Evolutionary conservation across 225 moss, liverwort and hornwort genomes (phyloP), one percentile per base, ranked within the genome.

Genomic region (Thuidium tamariscinum): DNA sequence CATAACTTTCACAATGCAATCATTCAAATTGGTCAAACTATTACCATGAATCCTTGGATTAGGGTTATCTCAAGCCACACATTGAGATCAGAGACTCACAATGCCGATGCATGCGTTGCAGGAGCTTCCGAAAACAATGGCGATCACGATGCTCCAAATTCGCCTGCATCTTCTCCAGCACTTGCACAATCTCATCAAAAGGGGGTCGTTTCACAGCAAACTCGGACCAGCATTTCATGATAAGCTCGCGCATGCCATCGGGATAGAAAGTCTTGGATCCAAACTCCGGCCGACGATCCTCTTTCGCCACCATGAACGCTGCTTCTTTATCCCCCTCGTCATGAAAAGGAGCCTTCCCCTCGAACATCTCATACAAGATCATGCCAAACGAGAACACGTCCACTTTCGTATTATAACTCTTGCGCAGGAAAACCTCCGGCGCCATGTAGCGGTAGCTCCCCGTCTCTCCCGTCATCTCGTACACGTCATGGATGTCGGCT

Each of bases 401-500:
- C 82, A 97, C 97, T 71, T 93, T 96, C 10, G 88, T 87, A 83
- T 97, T 96, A 66, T 97, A 97, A 21, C 88, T 86, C 82, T 91
- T 82, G 78, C 93, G 94, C 30, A 93, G 89, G 77, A 96, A 97
- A 55, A 97, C 97, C 89, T 97, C 97, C 9, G 96, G 97, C 20
- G 97, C 97, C 96, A 96, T 97, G 87, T 97, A 97, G 39, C 96
- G 94, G 91, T 96, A 97, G 87, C 96, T 97, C 82, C 97, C 97
- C 17, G 96, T 97, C 86, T 97, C 94, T 37, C 97, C 97, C 14
- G 96, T 97, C 86, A 97, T 89, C 90, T 93, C 91, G 90, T 95
- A 97, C 32, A 95, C 93, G 8, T 97, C 97, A 29, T 92, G 93
- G 62, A 94, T 66, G 46, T 88, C 56, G 23, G 16, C 81, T 26